These are phyloP conservation scores for Endocalyx cinctus DNA, from an alignment of 2,329 filamentous ascomycete species.

Conservation along the genomic window DNA sequence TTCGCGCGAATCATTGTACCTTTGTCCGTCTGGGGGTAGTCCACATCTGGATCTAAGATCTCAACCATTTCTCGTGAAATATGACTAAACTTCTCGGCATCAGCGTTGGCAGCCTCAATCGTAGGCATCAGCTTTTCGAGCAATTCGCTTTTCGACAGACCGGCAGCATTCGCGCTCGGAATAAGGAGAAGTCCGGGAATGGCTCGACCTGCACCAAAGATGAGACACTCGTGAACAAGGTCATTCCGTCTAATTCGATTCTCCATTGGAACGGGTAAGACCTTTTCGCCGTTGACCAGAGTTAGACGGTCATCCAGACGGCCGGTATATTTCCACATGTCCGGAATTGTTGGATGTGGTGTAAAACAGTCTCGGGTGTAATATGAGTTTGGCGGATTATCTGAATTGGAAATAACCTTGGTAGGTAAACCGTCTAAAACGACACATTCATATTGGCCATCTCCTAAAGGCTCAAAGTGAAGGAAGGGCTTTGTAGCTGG, in stretches of 20 bases:
- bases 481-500: slow-evolving; percentile 37
- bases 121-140: slow-evolving; percentile 44
- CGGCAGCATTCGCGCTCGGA: slow-evolving; percentile 37
- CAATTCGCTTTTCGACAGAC: slow-evolving; percentile 39
- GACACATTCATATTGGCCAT: slow-evolving; percentile 27
- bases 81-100: slow-evolving; percentile 46
- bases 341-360: slow-evolving; percentile 34
- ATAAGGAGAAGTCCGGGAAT: slow-evolving; percentile 52
- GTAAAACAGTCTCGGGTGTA: slow-evolving; percentile 40
- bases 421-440: slow-evolving; percentile 26
- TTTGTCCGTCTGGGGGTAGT: slow-evolving; percentile 51
- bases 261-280: slow-evolving; percentile 44
- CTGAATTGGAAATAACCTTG: slow-evolving; percentile 31
- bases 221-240: slow-evolving; percentile 50
- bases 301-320: slow-evolving; percentile 42
- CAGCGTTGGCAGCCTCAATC: slow-evolving; percentile 45
- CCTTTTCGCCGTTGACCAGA: slow-evolving; percentile 44
- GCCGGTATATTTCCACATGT: slow-evolving; percentile 41
- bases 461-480: slow-evolving; percentile 27
- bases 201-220: slow-evolving; percentile 51
- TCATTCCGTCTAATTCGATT: slow-evolving; percentile 47
- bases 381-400: slow-evolving; percentile 40
- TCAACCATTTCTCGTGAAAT: slow-evolving; percentile 50
- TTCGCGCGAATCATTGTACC: slow-evolving; percentile 50
- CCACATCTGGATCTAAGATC: slow-evolving; percentile 37